Evolutionary conservation across 2,329 filamentous ascomycete genomes (phyloP), one percentile per base, ranked within the genome.

Genomic region (Xylariales sp.): DNA sequence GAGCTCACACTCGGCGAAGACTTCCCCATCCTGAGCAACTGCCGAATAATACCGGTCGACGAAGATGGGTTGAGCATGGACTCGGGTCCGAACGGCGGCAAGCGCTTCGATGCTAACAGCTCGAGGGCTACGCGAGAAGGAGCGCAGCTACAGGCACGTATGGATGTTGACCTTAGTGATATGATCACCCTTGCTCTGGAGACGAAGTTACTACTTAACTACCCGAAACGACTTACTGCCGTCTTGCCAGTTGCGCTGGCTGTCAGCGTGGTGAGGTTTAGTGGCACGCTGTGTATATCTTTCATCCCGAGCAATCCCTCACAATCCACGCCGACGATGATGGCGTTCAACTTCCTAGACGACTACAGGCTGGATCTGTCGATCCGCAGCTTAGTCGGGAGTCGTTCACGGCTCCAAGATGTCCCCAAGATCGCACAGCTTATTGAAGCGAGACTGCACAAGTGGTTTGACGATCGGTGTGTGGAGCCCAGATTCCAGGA

Each of bases 21-120:
- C 55, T 98, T 97, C 50, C 93, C 93, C 20, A 98, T 98, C 40
- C 95, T 98, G 63, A 96, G 90, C 69, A 98, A 98, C 63, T 97
- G 93, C 58, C 82, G 93, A 45, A 86, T 98, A 42, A 96, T 96
- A 46, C 88, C 90, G 2, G 87, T 96, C 0, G 84, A 88, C 54
- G 86, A 91, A 52, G 84, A 90, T 61, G 85, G 84, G 1, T 63
- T 82, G 25, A 73, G 68, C 32, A 67, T 83, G 25, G 73, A 70
- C 14, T 59, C 59, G 5, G 49, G 49, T 3, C 50, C 43, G 6
- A 43, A 67, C 42, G 61, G 62, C 19, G 69, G 72, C 12, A 70
- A 66, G 48, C 70, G 66, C n/a, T 70, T 77, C 31, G 71, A 76
- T 44, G 66, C 71, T 4, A 70, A 68, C 38, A 71, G 66, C 40